Evolutionary conservation across 345 rosid genomes (phyloP).

Genomic region (Boechera retrofracta): DNA sequence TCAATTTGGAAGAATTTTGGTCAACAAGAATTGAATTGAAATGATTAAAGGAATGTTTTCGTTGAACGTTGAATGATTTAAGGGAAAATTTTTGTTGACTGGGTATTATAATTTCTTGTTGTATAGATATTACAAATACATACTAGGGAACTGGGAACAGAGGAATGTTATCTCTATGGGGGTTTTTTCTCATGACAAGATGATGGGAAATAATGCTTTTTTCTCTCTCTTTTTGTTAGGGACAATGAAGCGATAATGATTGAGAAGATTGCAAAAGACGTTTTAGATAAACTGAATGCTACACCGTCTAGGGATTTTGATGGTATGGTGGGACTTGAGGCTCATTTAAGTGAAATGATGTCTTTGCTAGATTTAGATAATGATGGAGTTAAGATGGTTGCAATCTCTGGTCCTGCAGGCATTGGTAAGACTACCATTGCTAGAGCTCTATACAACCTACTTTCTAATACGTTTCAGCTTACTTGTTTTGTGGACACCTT

Average conservation of each 20-base stretch:
- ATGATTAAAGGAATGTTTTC: too few species aligned
- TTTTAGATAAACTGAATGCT: neutral
- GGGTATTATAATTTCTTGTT: too few species aligned
- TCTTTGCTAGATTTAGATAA: neutral
- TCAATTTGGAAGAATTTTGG: too few species aligned
- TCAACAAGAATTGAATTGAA: too few species aligned
- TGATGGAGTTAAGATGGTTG: neutral
- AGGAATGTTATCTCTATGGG: too few species aligned
- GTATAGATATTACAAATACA: too few species aligned
- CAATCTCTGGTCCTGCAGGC: neutral
- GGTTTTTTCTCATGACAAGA: too few species aligned
- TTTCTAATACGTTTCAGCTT: neutral
- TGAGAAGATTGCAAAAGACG: neutral
- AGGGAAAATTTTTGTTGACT: too few species aligned
- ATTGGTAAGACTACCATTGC: conserved; percentile 4
- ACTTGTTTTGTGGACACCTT: conserved; percentile 14
- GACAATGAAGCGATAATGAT: neutral
- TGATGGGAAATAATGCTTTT: too few species aligned
- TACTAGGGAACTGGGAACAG: too few species aligned
- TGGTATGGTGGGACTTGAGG: neutral
- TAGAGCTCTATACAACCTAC: neutral
- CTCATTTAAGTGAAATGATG: neutral
- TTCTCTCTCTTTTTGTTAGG: neutral
- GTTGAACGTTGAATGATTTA: too few species aligned
- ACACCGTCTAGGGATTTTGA: neutral